Conservation (phyloP, 805 yeast genomes). For the Kodamaea leandrae region DNA sequence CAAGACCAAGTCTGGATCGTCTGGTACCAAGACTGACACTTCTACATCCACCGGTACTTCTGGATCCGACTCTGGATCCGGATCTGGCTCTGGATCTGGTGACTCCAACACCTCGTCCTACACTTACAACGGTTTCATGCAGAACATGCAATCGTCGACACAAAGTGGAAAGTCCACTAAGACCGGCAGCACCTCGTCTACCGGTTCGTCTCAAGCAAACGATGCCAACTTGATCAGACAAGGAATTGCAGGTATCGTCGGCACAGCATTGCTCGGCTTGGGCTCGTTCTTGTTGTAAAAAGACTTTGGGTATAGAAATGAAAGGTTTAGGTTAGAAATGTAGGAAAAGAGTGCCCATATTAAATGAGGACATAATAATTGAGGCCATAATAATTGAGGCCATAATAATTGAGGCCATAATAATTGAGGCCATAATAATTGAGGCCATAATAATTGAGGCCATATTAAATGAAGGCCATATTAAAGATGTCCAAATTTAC, state of each 20-base stretch:
- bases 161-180: background rate
- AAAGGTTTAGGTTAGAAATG: too few relatives aligned
- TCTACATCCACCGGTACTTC: slow-evolving; percentile 8
- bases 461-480: too few relatives aligned
- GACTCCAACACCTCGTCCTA: background rate
- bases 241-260: slow-evolving; percentile 19
- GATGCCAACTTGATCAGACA: background rate
- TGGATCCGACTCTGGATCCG: slow-evolving; percentile 7
- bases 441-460: too few relatives aligned
- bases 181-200: background rate
- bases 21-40: slow-evolving; percentile 7
- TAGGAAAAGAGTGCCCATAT: too few relatives aligned
- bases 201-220: background rate
- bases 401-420: too few relatives aligned
- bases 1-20: slow-evolving; percentile 1
- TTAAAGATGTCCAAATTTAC: too few relatives aligned
- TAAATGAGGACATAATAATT: too few relatives aligned
- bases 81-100: slow-evolving; percentile 3
- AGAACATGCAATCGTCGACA: background rate
- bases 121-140: slow-evolving; percentile 7
- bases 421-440: too few relatives aligned
- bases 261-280: slow-evolving; percentile 21
- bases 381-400: too few relatives aligned
- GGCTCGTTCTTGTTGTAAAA: slow-evolving; percentile 14
- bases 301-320: too few relatives aligned